Conservation (phyloP, 2,329 filamentous ascomycete species). For the Sporothrix inflata region DNA sequence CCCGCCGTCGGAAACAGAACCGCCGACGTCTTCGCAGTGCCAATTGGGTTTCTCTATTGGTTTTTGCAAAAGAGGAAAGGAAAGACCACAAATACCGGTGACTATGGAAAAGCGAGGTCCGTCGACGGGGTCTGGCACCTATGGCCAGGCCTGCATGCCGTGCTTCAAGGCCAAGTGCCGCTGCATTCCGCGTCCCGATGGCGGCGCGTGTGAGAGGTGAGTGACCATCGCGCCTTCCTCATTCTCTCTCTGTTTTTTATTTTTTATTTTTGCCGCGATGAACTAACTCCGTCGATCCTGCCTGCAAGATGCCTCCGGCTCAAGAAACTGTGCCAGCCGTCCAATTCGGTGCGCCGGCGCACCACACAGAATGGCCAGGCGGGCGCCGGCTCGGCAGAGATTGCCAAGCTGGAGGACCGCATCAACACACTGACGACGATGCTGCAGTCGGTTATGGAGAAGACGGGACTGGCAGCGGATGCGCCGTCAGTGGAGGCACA, state of each 20-base stretch:
- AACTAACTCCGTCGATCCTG: background rate
- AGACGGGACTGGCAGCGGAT: conserved; percentile 26
- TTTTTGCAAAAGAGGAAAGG: background rate
- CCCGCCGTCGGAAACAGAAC: conserved; percentile 4
- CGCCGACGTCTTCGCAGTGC: background rate
- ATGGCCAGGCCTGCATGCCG: conserved; percentile 29
- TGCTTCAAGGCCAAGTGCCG: conserved; percentile 31
- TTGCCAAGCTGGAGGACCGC: conserved; percentile 43
- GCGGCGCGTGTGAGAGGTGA: conserved; percentile 29
- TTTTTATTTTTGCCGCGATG: no score
- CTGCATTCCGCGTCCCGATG: conserved; percentile 26
- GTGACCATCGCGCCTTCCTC: background rate
- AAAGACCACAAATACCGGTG: background rate
- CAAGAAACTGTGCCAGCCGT: conserved; percentile 42
- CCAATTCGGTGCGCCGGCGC: conserved; percentile 42
- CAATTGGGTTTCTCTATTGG: background rate
- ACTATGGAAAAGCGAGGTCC: conserved; percentile 19
- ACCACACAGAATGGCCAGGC: conserved; percentile 38
- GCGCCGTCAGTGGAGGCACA: background rate
- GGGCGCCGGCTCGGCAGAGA: conserved; percentile 36
- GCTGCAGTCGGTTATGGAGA: conserved; percentile 38
- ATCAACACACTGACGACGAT: conserved; percentile 41
- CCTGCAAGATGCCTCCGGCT: conserved; percentile 42
- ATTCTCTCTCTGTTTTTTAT: background rate
- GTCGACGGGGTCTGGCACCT: conserved; percentile 11